Percentiles rank a stretch among this genome's conserved stretches.
Evolutionary conservation across 345 rosid genomes (phyloP).

Genomic region (Linum usitatissimum): DNA sequence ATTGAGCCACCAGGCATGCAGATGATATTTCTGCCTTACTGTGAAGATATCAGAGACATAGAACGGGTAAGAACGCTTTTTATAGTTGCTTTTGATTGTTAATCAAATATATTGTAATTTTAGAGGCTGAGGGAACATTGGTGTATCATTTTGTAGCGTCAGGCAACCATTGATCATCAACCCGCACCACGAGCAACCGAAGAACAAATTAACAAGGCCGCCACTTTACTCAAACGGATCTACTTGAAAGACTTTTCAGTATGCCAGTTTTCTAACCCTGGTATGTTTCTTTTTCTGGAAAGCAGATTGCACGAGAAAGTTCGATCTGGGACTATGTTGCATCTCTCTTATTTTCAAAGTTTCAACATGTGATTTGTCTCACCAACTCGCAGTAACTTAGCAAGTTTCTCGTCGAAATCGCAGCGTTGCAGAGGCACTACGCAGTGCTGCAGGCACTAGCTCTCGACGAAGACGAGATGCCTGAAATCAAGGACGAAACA

Average conservation of each 20-base stretch:
- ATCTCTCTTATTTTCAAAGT: background rate
- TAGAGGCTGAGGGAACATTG: constrained; percentile 15
- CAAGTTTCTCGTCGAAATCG: constrained; percentile 11
- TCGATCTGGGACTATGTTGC: no score
- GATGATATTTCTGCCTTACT: constrained; percentile 87
- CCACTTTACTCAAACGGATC: constrained; percentile 62
- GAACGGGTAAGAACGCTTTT: constrained; percentile 55
- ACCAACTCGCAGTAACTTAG: background rate
- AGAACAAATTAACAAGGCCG: constrained; percentile 65
- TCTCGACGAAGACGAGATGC: constrained; percentile 69
- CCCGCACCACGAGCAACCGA: constrained; percentile 54
- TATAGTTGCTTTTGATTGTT: constrained; percentile 7
- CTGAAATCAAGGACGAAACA: constrained; percentile 62
- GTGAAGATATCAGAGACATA: constrained; percentile 69
- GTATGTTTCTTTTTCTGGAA: constrained; percentile 28
- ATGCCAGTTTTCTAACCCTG: constrained; percentile 73
- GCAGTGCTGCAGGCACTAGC: constrained; percentile 82
- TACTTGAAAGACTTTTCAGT: constrained; percentile 68
- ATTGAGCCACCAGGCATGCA: constrained; percentile 94
- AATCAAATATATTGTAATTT: constrained; percentile 8
- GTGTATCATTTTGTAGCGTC: constrained; percentile 35
- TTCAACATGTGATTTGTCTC: background rate
- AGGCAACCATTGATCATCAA: constrained; percentile 20
- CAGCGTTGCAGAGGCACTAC: constrained; percentile 92
- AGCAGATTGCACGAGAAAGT: no score